These are phyloP conservation scores for Penicillium diatomitis DNA, from an alignment of 495 filamentous ascomycete genomes.

Conservation along the genomic window DNA sequence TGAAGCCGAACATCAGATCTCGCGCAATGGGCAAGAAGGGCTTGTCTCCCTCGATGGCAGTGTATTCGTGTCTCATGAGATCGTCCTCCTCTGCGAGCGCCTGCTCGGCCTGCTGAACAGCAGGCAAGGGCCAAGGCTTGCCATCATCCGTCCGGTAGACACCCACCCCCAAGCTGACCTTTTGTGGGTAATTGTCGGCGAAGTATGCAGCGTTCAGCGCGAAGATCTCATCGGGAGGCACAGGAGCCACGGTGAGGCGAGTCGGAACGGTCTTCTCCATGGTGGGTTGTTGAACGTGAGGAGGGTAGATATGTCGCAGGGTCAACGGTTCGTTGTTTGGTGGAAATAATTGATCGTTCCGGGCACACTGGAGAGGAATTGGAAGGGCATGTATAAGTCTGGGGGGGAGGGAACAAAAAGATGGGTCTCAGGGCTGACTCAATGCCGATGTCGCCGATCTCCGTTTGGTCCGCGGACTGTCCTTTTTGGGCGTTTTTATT, in stretches of 20 bases:
- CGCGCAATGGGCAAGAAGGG: conserved; percentile 34
- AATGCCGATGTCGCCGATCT: conserved; percentile 19
- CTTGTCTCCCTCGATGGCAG: conserved; percentile 38
- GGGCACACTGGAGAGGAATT: neutral
- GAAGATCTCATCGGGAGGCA: conserved; percentile 43
- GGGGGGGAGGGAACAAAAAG: neutral
- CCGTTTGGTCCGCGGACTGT: neutral
- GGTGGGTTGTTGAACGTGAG: conserved; percentile 4
- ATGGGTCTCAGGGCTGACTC: conserved; percentile 16
- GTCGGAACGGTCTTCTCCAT: conserved; percentile 27
- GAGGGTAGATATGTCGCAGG: neutral
- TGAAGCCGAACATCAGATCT: conserved; percentile 41
- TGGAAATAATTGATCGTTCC: neutral
- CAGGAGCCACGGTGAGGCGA: conserved; percentile 25
- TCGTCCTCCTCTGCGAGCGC: conserved; percentile 28
- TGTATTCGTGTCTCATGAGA: conserved; percentile 39
- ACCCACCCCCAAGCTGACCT: conserved; percentile 40
- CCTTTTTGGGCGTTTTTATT: conserved; percentile 3
- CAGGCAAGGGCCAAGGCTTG: conserved; percentile 43
- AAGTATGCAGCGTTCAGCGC: conserved; percentile 35
- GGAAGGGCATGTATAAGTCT: conserved; percentile 2
- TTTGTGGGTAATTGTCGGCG: conserved; percentile 33
- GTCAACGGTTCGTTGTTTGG: neutral
- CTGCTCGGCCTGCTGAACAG: conserved; percentile 37
- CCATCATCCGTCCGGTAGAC: conserved; percentile 46